Evolutionary conservation across 108 stramenopile species (phyloP).

Genomic region (Cyclotella cryptica): DNA sequence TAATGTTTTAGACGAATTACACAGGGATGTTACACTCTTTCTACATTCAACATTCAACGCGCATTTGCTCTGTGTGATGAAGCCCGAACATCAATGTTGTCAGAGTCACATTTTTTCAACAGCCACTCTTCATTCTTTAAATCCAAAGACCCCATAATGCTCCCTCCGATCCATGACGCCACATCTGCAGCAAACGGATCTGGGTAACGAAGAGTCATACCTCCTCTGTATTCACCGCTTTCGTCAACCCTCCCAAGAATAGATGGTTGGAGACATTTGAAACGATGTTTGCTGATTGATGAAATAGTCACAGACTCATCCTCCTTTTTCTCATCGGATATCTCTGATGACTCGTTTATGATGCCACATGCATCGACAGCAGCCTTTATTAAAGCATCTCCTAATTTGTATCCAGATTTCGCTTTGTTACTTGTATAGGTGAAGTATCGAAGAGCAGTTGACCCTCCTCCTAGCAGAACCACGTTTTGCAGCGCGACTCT

Average conservation of each 20-base stretch:
- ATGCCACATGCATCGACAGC: conserved; percentile 29
- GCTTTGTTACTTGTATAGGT: not conserved
- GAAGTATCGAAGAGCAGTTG: conserved; percentile 34
- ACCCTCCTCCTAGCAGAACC: conserved; percentile 32
- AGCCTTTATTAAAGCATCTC: conserved; percentile 14
- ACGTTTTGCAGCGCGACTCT: conserved; percentile 35
- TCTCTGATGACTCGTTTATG: conserved; percentile 4
- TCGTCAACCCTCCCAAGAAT: not conserved
- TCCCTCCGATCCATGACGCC: conserved; percentile 37
- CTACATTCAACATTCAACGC: not conserved
- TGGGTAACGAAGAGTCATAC: conserved; percentile 36
- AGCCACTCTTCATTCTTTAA: conserved; percentile 30
- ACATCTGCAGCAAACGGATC: conserved; percentile 48
- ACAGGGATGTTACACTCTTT: not conserved
- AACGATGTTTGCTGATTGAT: conserved; percentile 33
- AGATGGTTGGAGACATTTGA: conserved; percentile 21
- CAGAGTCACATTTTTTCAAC: not conserved
- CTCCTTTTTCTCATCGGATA: conserved; percentile 41
- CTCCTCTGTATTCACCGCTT: conserved; percentile 7
- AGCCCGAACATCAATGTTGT: not conserved
- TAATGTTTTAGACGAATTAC: conserved; percentile 18
- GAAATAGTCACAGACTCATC: conserved; percentile 17
- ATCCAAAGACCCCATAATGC: conserved; percentile 38
- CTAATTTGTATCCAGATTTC: conserved; percentile 8
- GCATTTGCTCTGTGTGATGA: not conserved